phyloP scores from a whole-genome alignment of 1,284 basidiomycete species.

The Xanthoconium separans region DNA sequence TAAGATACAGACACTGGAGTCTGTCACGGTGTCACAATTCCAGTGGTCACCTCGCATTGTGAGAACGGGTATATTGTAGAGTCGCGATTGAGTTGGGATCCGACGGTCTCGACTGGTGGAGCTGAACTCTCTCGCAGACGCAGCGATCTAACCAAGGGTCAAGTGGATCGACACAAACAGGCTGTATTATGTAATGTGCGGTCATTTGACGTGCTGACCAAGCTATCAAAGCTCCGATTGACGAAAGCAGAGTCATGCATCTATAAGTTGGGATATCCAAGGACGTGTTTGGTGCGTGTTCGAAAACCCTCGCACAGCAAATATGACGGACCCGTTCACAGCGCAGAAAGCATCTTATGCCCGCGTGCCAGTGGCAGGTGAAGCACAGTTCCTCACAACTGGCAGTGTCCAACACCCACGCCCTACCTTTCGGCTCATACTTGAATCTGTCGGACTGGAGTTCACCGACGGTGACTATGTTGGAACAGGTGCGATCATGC shows the following conservation, averaged over 20 bases:
- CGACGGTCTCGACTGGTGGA: slow-evolving; percentile 20
- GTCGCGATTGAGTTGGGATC: slow-evolving; percentile 60
- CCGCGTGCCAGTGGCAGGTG: background rate
- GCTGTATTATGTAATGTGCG: no score
- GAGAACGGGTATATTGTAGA: slow-evolving; percentile 28
- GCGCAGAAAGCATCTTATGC: background rate
- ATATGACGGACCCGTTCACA: background rate
- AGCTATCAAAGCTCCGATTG: no score
- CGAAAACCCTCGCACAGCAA: background rate
- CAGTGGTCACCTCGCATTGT: no score
- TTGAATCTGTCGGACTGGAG: background rate
- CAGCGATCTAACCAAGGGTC: no score
- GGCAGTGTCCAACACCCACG: background rate
- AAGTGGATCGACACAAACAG: no score
- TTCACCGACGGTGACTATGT: background rate
- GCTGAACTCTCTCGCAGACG: slow-evolving; percentile 31
- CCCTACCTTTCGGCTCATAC: background rate
- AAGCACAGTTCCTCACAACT: background rate
- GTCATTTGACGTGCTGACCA: no score
- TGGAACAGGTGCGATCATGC: background rate
- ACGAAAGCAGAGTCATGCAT: no score
- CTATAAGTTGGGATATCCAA: no score
- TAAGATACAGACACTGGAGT: no score
- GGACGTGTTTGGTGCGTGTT: background rate
- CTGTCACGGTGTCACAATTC: no score